phyloP scores from a whole-genome alignment of 2,329 filamentous ascomycete genomes.

The Claviceps spartinae region DNA sequence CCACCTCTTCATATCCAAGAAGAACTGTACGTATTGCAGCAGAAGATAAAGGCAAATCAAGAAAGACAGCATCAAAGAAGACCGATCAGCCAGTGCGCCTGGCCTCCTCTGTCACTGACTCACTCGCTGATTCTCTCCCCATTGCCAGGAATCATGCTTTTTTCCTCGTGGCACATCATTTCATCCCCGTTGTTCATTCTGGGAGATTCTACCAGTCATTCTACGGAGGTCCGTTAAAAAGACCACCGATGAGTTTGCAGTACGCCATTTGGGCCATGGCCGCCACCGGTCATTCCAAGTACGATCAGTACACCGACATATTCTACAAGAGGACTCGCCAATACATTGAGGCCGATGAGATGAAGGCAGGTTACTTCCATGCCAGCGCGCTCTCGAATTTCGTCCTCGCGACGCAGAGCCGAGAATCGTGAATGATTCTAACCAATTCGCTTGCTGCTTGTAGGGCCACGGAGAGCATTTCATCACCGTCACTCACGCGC shows the following conservation, averaged over 20 bases:
- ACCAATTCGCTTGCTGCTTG: not conserved
- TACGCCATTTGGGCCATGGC: constrained; percentile 84
- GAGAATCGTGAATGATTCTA: not conserved
- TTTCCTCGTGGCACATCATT: constrained; percentile 61
- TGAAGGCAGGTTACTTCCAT: constrained; percentile 40
- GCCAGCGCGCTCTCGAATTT: not conserved
- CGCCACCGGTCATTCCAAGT: constrained; percentile 58
- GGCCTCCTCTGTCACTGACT: not conserved
- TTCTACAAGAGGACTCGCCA: constrained; percentile 75
- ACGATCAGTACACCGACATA: constrained; percentile 55
- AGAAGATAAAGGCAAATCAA: not conserved
- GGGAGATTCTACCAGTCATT: constrained; percentile 62
- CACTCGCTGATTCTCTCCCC: not conserved
- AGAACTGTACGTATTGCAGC: constrained; percentile 48
- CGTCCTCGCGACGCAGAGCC: not conserved
- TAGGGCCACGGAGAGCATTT: constrained; percentile 65
- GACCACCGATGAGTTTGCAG: constrained; percentile 69
- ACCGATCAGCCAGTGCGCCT: not conserved
- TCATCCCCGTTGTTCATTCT: constrained; percentile 65
- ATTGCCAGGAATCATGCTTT: constrained; percentile 51
- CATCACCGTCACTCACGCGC: constrained; percentile 65
- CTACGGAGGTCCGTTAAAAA: constrained; percentile 56
- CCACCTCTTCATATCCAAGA: constrained; percentile 70
- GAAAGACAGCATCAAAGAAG: not conserved
- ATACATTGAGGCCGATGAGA: constrained; percentile 72